Conservation (phyloP, 1,139 yeast species). For the Spathaspora sp. region DNA sequence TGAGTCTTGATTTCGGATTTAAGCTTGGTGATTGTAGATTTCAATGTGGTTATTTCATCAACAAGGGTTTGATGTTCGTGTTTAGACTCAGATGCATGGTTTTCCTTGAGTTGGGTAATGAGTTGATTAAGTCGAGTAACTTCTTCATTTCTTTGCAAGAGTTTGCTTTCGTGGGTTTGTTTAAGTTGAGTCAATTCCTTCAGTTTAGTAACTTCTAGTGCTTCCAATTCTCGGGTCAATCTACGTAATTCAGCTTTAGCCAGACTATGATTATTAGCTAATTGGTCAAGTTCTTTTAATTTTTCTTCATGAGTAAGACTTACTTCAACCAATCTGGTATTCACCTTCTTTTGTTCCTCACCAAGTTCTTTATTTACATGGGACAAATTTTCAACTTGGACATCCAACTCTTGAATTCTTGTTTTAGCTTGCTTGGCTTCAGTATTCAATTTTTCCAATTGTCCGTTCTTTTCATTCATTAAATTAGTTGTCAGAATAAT, state of each 20-base stretch:
- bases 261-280: constrained; percentile 19
- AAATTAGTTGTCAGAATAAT: constrained; percentile 26
- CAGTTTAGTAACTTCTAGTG: constrained; percentile 14
- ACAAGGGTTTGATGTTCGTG: constrained; percentile 11
- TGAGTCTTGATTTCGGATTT: constrained; percentile 8
- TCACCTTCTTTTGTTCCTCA: constrained; percentile 18
- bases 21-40: constrained; percentile 10
- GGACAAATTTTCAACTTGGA: constrained; percentile 15
- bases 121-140: constrained; percentile 14
- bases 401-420: constrained; percentile 19
- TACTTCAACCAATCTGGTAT: constrained; percentile 15
- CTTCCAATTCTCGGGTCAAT: constrained; percentile 5
- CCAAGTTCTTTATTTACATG: constrained; percentile 17
- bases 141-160: constrained; percentile 10
- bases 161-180: constrained; percentile 17
- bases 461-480: constrained; percentile 27
- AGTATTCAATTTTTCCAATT: constrained; percentile 23
- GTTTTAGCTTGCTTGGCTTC: constrained; percentile 25
- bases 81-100: constrained; percentile 9
- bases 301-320: constrained; percentile 29
- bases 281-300: constrained; percentile 16
- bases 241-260: constrained; percentile 9
- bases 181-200: constrained; percentile 16
- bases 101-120: constrained; percentile 10
- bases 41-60: constrained; percentile 1